Conservation (phyloP, 192 early-diverging fungal species). For the Mortierella antarctica region DNA sequence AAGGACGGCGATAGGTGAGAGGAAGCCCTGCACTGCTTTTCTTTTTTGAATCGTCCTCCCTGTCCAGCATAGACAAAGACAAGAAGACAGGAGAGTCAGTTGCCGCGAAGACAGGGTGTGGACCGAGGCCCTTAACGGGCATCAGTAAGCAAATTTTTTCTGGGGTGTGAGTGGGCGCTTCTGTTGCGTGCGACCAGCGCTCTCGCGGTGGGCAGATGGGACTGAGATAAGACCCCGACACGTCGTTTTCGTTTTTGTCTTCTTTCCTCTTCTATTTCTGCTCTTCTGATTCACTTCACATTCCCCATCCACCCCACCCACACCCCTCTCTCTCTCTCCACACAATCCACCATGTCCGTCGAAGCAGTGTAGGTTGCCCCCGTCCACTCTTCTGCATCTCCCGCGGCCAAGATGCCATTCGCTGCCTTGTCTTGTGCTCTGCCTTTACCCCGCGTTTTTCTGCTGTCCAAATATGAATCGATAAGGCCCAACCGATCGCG, state of each 20-base stretch:
- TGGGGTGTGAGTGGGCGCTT: too few relatives aligned
- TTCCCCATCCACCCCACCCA: background rate
- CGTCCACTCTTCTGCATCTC: background rate
- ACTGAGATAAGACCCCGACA: background rate
- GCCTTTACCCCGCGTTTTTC: background rate
- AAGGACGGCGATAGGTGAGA: too few relatives aligned
- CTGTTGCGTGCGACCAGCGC: background rate
- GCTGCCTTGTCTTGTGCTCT: background rate
- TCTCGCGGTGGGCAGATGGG: background rate
- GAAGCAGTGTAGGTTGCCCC: constrained; percentile 38
- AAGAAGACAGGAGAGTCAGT: too few relatives aligned
- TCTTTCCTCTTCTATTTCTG: constrained; percentile 9
- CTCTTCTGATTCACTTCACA: background rate
- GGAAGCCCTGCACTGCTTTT: too few relatives aligned
- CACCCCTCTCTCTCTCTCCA: background rate
- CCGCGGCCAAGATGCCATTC: background rate
- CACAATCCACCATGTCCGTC: constrained; percentile 27
- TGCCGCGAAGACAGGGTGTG: too few relatives aligned
- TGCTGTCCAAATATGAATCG: background rate
- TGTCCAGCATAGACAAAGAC: too few relatives aligned
- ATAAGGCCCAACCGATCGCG: background rate
- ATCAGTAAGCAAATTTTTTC: too few relatives aligned
- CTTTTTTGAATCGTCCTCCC: too few relatives aligned
- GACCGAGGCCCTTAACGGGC: too few relatives aligned
- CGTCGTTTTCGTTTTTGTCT: background rate